These are phyloP conservation scores for Coffea eugenioides DNA, from an alignment of 257 asterid genomes.

Conservation along the genomic window DNA sequence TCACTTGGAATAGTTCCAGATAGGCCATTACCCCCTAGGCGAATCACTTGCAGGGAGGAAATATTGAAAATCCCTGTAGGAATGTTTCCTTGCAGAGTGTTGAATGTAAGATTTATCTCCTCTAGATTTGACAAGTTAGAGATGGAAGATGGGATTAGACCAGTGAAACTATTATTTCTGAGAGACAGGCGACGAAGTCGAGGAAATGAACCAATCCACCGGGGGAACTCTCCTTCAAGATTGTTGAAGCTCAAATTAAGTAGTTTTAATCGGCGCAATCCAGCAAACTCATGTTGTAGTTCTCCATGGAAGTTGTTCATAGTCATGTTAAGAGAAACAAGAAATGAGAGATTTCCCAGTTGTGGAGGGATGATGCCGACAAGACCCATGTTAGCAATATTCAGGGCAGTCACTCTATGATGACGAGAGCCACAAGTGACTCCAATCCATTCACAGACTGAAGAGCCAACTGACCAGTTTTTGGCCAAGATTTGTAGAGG, in stretches of 20 bases:
- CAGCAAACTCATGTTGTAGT: neutral
- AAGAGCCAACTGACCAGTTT: neutral
- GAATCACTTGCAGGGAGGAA: conserved; percentile 2
- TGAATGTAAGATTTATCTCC: neutral
- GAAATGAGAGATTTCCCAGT: neutral
- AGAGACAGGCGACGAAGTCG: neutral
- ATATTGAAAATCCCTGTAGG: conserved; percentile 28
- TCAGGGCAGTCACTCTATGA: conserved; percentile 6
- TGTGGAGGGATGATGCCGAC: neutral
- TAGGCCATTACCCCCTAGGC: neutral
- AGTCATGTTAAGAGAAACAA: neutral
- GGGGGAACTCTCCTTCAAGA: neutral
- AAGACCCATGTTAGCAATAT: conserved; percentile 1
- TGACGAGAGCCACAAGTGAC: conserved; percentile 4
- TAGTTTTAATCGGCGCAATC: neutral
- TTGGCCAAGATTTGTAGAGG: neutral
- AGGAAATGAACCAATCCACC: neutral
- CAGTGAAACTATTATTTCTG: conserved; percentile 14
- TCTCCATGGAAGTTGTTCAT: neutral
- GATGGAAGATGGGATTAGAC: conserved; percentile 22
- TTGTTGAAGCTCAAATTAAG: neutral
- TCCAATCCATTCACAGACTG: conserved; percentile 10
- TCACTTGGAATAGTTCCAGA: conserved; percentile 17
- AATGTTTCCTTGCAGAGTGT: conserved; percentile 27
- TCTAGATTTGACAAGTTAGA: conserved; percentile 24